phyloP scores from a whole-genome alignment of 495 filamentous ascomycete species.

The Rusavskia elegans region DNA sequence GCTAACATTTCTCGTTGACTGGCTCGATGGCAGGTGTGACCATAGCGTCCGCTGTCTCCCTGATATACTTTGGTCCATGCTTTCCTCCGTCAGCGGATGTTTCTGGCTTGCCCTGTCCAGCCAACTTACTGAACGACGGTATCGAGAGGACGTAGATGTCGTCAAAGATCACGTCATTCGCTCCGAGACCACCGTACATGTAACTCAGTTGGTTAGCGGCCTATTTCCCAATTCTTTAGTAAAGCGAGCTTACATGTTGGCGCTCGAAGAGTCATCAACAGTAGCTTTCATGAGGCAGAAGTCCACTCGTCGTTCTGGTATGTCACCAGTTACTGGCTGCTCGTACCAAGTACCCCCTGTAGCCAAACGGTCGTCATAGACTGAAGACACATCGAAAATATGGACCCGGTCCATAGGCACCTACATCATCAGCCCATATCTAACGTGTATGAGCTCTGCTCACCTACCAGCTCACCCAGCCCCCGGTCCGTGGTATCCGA shows the following conservation, averaged over 20 bases:
- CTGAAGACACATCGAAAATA: slow-evolving; percentile 22
- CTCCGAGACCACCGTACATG: slow-evolving; percentile 16
- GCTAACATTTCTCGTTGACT: slow-evolving; percentile 24
- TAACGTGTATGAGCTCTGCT: neutral
- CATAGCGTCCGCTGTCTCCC: slow-evolving; percentile 18
- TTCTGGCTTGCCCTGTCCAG: no score
- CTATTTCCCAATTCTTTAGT: neutral
- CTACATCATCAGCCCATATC: slow-evolving; percentile 1
- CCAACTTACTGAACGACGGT: slow-evolving; percentile 17
- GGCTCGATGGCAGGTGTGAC: slow-evolving; percentile 23
- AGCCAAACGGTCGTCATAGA: slow-evolving; percentile 8
- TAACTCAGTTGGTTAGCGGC: slow-evolving; percentile 7
- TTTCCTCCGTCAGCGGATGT: no score
- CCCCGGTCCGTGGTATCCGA: slow-evolving; percentile 4
- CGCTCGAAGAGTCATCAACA: slow-evolving; percentile 19
- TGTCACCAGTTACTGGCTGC: slow-evolving; percentile 18
- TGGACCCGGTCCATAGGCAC: slow-evolving; percentile 18
- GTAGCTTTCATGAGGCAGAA: slow-evolving; percentile 18
- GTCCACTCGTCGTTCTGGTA: slow-evolving; percentile 18
- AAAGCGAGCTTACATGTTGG: slow-evolving; percentile 16
- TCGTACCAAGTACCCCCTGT: slow-evolving; percentile 20
- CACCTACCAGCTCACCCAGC: slow-evolving; percentile 7
- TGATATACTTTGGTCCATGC: slow-evolving; percentile 18
- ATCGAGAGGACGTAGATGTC: slow-evolving; percentile 22
- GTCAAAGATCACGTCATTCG: slow-evolving; percentile 13